Evolutionary conservation across 176 grass and related monocot genomes (phyloP).

Genomic region (Dendrocalamus sinicus): DNA sequence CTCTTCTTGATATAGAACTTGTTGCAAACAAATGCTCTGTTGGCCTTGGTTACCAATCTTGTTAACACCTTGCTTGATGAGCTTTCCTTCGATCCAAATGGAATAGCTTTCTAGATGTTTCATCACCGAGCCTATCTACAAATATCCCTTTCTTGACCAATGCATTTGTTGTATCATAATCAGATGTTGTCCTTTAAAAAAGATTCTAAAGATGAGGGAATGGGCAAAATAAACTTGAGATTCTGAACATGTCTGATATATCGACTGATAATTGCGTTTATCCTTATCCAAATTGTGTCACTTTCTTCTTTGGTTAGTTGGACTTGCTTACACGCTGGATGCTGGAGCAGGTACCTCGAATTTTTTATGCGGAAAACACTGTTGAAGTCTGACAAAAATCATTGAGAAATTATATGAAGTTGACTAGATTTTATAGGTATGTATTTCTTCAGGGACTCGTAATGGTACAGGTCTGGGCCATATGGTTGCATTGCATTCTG

Average conservation of each 20-base stretch:
- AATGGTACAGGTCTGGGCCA: neutral
- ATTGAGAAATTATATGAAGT: neutral
- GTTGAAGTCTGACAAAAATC: neutral
- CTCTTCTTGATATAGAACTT: neutral
- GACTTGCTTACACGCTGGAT: slow-evolving; percentile 45
- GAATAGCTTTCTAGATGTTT: slow-evolving; percentile 14
- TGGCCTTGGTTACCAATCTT: neutral
- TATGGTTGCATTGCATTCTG: neutral
- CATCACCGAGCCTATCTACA: neutral
- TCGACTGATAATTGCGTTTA: slow-evolving; percentile 40
- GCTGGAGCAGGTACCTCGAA: slow-evolving; percentile 24
- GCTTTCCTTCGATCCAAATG: neutral
- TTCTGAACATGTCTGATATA: slow-evolving; percentile 10
- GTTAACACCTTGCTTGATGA: slow-evolving; percentile 24
- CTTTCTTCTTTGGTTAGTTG: slow-evolving; percentile 47
- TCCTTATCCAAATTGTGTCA: slow-evolving; percentile 44
- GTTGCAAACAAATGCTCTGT: neutral
- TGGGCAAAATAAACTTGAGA: neutral
- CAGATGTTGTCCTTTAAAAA: slow-evolving; percentile 1
- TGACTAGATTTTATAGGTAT: neutral
- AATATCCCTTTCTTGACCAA: slow-evolving; percentile 28
- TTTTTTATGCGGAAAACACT: neutral
- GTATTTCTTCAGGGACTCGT: neutral
- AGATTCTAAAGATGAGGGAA: slow-evolving; percentile 30
- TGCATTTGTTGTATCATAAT: slow-evolving; percentile 22